A percentile compares a stretch with the other conserved stretches of the same genome.
Conservation (phyloP, 2,329 filamentous ascomycete species). For the Thelonectria rubi region DNA sequence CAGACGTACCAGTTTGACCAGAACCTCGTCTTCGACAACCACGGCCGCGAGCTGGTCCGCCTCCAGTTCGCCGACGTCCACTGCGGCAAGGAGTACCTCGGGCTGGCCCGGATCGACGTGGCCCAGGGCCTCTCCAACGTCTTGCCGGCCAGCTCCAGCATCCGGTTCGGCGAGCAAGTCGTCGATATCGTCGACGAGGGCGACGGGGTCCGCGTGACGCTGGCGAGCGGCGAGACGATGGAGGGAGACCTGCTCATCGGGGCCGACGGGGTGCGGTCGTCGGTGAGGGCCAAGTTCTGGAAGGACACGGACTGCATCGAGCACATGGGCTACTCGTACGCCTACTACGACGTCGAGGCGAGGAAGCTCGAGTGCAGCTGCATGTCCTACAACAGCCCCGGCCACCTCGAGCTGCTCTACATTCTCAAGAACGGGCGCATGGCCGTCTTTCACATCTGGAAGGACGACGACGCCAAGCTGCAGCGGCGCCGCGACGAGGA, state of each 20-base stretch:
- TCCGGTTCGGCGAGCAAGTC: constrained; percentile 4
- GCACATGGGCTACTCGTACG: constrained; percentile 14
- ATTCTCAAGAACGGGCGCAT: constrained; percentile 1
- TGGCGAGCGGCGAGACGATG: constrained; percentile 15
- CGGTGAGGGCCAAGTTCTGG: constrained; percentile 6
- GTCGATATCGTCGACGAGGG: constrained; percentile 1
- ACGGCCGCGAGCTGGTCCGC: background rate
- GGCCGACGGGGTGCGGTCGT: constrained; percentile 15
- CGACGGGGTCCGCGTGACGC: constrained; percentile 3
- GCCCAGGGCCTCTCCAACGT: constrained; percentile 3
- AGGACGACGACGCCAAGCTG: constrained; percentile 6
- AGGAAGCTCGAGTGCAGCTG: constrained; percentile 2
- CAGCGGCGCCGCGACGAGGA: background rate
- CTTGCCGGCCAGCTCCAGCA: background rate
- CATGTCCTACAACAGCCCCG: constrained; percentile 16
- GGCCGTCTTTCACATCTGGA: constrained; percentile 16
- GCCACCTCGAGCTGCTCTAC: constrained; percentile 13
- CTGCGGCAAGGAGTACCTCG: background rate
- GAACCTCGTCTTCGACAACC: background rate
- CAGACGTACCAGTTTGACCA: constrained; percentile 1
- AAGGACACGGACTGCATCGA: constrained; percentile 7
- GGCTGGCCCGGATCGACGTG: constrained; percentile 6
- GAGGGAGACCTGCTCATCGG: constrained; percentile 17
- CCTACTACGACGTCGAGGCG: constrained; percentile 7
- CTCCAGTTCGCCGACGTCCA: constrained; percentile 7